phyloP scores from a whole-genome alignment of 352 stramenopile genomes.

The Globisporangium cystogenes region DNA sequence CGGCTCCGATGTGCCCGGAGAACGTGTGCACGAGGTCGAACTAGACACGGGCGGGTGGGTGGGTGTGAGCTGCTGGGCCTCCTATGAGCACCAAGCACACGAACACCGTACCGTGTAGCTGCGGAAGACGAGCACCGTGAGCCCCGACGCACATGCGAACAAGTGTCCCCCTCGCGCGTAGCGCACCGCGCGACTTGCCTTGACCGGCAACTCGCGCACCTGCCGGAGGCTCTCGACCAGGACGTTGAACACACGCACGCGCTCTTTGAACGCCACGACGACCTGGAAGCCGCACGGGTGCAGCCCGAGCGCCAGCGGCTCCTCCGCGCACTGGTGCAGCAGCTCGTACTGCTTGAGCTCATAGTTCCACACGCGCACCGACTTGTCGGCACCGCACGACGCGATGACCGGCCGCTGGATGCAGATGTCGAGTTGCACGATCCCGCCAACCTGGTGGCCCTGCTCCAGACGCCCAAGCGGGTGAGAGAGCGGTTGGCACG shows the following conservation, averaged over 20 bases:
- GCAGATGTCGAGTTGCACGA: slow-evolving; percentile 79
- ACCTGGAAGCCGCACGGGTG: slow-evolving; percentile 71
- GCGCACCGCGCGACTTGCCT: slow-evolving; percentile 50
- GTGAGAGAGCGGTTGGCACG: background rate
- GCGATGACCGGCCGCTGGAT: slow-evolving; percentile 78
- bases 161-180: slow-evolving; percentile 70
- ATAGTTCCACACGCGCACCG: slow-evolving; percentile 88
- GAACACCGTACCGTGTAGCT: slow-evolving; percentile 46
- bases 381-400: slow-evolving; percentile 80
- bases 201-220: slow-evolving; percentile 58
- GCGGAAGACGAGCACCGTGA: slow-evolving; percentile 56
- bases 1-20: slow-evolving; percentile 74
- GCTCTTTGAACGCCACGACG: slow-evolving; percentile 75
- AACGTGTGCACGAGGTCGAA: slow-evolving; percentile 65
- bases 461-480: slow-evolving; percentile 6
- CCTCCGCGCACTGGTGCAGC: slow-evolving; percentile 51
- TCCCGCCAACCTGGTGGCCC: slow-evolving; percentile 49
- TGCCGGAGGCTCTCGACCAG: slow-evolving; percentile 62
- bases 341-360: slow-evolving; percentile 58
- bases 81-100: background rate
- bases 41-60: slow-evolving; percentile 13
- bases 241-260: slow-evolving; percentile 67
- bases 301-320: slow-evolving; percentile 52
- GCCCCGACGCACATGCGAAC: slow-evolving; percentile 61
- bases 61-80: too few species aligned